Evolutionary conservation across 441 rosid species (phyloP), one percentile per base, ranked within the genome.

Genomic region (Aquilaria agallochum): DNA sequence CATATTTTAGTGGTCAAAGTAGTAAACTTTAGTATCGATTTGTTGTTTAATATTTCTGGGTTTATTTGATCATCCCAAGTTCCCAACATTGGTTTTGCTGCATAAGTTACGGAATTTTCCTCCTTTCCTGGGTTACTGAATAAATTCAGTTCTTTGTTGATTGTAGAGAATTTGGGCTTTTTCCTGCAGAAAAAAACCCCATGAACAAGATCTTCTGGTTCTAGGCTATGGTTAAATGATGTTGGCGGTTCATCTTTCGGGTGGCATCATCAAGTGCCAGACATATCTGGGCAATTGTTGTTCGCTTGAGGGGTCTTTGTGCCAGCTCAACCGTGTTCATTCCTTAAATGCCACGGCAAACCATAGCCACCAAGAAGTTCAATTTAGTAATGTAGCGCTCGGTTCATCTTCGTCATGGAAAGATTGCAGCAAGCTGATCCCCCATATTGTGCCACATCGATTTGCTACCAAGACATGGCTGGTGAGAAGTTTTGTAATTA

Each of bases 141-240:
- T 10, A 40, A 40, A 10, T 40, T 40, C 27, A 10, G 45, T 10
- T 40, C 45, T 40, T 40, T 40, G 10, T 40, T 40, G 9, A 40
- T 40, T 40, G 9, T 20, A 20, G 27, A 10, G 45, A 40, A 40
- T 40, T 40, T 40, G 45, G 9, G 45, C 11, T 40, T 40, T 40
- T 10, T 40, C 9, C 45, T 40, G 45, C 45, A 40, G 45, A 40
- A 40, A 10, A 5, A 7, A 40, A 40, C 7, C 7, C 45, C 45
- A 40, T 40, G 45, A 40, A 40, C 45, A 5, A 40, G 9, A 9
- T 40, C 45, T 10, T 40, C 45, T 40, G 10, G 9, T 40, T 40
- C 9, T 40, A 10, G 9, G 45, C 45, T 64, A 83, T 88, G 92
- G 76, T 87, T 65, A 80, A 74, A 72, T 75, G 64, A 91, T 88